phyloP scores from a whole-genome alignment of 306 rosid species.

The Gynostemma pentaphyllum region DNA sequence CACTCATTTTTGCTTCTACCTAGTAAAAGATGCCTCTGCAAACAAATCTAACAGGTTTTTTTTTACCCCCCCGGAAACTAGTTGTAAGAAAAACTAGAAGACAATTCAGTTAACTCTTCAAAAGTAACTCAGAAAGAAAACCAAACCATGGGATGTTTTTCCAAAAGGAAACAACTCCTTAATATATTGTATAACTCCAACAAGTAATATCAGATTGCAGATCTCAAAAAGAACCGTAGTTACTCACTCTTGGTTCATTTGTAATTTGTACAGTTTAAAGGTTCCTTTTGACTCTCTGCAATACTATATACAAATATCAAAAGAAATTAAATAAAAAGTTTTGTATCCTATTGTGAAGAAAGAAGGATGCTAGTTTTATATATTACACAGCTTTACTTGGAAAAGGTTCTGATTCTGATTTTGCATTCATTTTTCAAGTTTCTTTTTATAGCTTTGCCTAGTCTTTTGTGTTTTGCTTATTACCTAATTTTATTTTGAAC shows the following conservation, averaged over 20 bases:
- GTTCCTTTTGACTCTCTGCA: slow-evolving; percentile 6
- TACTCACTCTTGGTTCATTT: not conserved
- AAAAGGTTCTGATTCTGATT: too few species aligned
- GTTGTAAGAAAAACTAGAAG: not conserved
- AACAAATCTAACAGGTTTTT: not conserved
- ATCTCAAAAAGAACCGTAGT: not conserved
- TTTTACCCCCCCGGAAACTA: not conserved
- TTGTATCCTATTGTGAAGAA: too few species aligned
- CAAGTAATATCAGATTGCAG: not conserved
- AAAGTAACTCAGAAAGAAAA: too few species aligned
- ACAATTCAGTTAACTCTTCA: not conserved
- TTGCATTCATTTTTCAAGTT: too few species aligned
- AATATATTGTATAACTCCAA: not conserved
- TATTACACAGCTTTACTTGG: too few species aligned
- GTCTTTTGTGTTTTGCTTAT: too few species aligned
- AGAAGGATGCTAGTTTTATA: too few species aligned
- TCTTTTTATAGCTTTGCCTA: too few species aligned
- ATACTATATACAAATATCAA: not conserved
- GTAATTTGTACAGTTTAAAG: not conserved
- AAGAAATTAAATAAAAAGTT: not conserved
- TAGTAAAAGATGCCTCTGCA: not conserved
- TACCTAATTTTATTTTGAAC: too few species aligned
- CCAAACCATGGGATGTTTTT: slow-evolving; percentile 2
- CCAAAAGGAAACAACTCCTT: slow-evolving; percentile 1
- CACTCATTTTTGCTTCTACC: not conserved